Conservation (phyloP, 176 grass and related monocot species). For the Aegilops umbellulata region DNA sequence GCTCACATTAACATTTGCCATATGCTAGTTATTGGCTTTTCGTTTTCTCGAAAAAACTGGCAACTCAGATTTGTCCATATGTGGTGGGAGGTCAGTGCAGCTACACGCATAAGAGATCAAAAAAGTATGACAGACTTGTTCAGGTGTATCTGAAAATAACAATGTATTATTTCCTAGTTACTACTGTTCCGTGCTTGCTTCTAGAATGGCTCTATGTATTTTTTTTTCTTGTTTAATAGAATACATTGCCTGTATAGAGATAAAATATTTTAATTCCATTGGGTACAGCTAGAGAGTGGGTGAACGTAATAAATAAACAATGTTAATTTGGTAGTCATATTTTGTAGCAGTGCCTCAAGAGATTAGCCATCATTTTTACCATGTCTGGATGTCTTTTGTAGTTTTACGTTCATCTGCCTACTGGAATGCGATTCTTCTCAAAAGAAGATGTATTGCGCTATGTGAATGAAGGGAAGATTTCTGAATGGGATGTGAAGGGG, state of each 20-base stretch:
- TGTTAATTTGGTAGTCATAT: neutral
- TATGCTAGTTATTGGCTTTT: neutral
- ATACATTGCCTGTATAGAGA: neutral
- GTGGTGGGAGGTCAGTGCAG: neutral
- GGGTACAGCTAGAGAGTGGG: neutral
- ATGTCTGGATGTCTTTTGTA: slow-evolving; percentile 22
- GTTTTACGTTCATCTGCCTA: slow-evolving; percentile 49
- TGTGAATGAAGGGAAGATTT: slow-evolving; percentile 36
- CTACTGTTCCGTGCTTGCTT: neutral
- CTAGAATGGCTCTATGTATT: neutral
- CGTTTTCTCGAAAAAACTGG: neutral
- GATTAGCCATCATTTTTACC: neutral
- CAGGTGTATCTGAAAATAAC: neutral
- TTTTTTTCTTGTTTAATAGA: neutral
- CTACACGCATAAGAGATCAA: slow-evolving; percentile 14
- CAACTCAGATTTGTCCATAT: neutral
- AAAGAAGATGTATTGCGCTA: slow-evolving; percentile 51
- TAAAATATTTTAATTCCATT: neutral
- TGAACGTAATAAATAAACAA: neutral
- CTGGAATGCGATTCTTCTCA: slow-evolving; percentile 39
- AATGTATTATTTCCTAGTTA: neutral
- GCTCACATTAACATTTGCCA: slow-evolving; percentile 1
- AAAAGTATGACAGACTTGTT: neutral
- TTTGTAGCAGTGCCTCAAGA: neutral
- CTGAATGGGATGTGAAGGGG: slow-evolving; percentile 21